Conservation (phyloP, 225 moss, liverwort and hornwort species). For the Marchantia paleacea region DNA sequence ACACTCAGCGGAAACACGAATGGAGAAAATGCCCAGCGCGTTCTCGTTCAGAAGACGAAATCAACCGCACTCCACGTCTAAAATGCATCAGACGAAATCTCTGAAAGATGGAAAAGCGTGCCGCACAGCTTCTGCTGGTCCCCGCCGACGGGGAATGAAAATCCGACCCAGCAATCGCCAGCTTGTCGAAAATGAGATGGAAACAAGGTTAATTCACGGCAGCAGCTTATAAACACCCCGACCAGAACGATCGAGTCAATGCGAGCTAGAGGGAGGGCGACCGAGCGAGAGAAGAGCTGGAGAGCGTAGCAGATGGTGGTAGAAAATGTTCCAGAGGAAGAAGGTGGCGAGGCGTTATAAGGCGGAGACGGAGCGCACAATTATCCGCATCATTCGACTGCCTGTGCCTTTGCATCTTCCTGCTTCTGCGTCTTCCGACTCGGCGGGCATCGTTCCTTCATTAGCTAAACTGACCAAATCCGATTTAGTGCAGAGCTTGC, state of each 20-base stretch:
- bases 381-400: slow-evolving; percentile 8
- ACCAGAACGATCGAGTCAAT: background rate
- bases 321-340: background rate
- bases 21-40: background rate
- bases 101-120: background rate
- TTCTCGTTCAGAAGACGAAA: background rate
- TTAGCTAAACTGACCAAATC: too few species aligned
- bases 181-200: background rate
- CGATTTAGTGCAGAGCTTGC: too few species aligned
- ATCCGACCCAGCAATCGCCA: too few species aligned
- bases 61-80: background rate
- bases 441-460: background rate
- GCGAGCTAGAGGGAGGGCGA: background rate
- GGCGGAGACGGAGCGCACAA: background rate
- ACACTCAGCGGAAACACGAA: background rate
- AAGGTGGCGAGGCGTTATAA: background rate
- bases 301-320: background rate
- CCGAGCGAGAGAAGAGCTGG: background rate
- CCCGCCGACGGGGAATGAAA: background rate
- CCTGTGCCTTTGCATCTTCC: background rate
- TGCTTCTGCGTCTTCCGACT: background rate
- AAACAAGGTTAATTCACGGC: background rate
- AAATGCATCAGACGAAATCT: background rate
- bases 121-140: background rate
- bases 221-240: too few species aligned